phyloP scores from a whole-genome alignment of 1,284 basidiomycete genomes.

The Tetrapyrgos nigripes region DNA sequence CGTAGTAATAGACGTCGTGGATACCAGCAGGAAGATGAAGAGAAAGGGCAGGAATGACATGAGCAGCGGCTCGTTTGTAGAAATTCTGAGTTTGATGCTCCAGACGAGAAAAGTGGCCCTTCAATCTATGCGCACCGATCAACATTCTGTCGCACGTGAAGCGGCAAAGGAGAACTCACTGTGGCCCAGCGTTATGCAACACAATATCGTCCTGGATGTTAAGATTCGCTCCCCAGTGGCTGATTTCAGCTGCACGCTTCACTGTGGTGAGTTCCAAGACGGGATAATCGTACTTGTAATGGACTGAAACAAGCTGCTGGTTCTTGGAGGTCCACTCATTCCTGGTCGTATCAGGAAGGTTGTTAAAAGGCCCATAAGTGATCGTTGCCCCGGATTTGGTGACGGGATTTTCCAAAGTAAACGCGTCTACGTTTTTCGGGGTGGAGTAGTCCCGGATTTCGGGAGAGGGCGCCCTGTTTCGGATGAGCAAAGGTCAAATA shows the following conservation, averaged over 20 bases:
- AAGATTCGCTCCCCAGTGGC: conserved; percentile 96
- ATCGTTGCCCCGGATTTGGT: conserved; percentile 84
- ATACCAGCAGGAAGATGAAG: conserved; percentile 86
- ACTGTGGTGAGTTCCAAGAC: conserved; percentile 74
- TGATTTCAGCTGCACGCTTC: conserved; percentile 1
- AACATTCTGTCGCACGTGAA: not conserved
- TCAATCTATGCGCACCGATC: conserved; percentile 70
- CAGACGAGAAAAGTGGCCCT: conserved; percentile 95
- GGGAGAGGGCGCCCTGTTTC: conserved; percentile 66
- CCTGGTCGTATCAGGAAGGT: conserved; percentile 68
- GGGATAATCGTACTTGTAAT: conserved; percentile 84
- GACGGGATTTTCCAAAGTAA: conserved; percentile 60
- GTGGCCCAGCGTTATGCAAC: conserved; percentile 88
- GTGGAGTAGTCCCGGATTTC: conserved; percentile 74
- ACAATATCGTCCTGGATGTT: conserved; percentile 91
- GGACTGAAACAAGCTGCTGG: conserved; percentile 75
- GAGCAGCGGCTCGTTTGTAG: conserved; percentile 69
- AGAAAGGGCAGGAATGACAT: conserved; percentile 73
- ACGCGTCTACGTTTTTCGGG: conserved; percentile 61
- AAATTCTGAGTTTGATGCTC: conserved; percentile 81
- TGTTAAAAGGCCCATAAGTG: conserved; percentile 88
- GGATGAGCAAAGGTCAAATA: conserved; percentile 8
- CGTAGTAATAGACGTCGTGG: conserved; percentile 86
- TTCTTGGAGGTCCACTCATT: conserved; percentile 60
- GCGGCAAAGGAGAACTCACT: conserved; percentile 57